Evolutionary conservation across 331 rosid species (phyloP), one percentile per base, ranked within the genome.

Genomic region (Cucumis variabilis): DNA sequence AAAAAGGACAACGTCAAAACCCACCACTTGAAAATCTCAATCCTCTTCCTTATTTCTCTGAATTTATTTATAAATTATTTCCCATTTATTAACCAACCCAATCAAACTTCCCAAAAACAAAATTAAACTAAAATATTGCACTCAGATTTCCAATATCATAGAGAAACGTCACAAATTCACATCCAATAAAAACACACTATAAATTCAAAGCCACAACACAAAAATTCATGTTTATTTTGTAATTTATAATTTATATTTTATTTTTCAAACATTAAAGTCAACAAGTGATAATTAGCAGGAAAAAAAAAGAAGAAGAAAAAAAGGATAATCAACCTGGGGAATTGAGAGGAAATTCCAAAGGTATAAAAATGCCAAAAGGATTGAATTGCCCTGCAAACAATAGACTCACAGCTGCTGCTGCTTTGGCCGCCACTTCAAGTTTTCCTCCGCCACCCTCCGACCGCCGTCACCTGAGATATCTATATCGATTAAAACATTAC

Each of bases 321-420:
- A 33, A 33, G 17, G 27, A 44, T 44, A 75, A 1, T 75, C 24
- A 75, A 75, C 82, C 82, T 75, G 60, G 15, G 15, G 82, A 46
- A 72, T 33, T 37, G 25, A 33, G 78, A 11, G n/a, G 82, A 75
- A 41, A 44, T 44, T 75, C 50, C 48, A 30, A 41, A 73, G 9
- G 15, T 33, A 33, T 20, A 74, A 74, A 77, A 77, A 48, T 77
- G 83, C 83, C 83, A 77, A 77, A 77, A 77, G 33, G 65, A 77
- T 46, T 24, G 83, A 77, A 50, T 77, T 77, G 83, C 83, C 83
- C 83, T 77, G 83, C 33, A 24, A 48, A n/a, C 5, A 76, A 55
- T 25, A 44, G 48, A 37, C 48, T 44, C 41, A 14, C n/a, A 25
- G 37, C 81, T 44, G 65, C 23, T 75, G 10, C 10, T 27, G n/a